Percentiles rank a stretch among this genome's conserved stretches.
phyloP scores from a whole-genome alignment of 2,329 filamentous ascomycete species.

The Chaetomiaceae sp. region DNA sequence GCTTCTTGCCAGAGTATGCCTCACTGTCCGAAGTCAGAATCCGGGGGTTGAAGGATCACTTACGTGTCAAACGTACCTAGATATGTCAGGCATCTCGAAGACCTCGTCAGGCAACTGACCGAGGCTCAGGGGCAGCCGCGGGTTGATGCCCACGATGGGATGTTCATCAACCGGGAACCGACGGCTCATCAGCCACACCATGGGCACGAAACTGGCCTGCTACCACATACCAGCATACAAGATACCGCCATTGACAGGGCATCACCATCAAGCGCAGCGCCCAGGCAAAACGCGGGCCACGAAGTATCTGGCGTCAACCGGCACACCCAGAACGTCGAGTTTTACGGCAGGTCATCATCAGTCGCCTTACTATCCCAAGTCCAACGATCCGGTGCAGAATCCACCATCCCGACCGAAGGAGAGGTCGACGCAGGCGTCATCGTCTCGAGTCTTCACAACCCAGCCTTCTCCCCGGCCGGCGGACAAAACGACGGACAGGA shows the following conservation, averaged over 20 bases:
- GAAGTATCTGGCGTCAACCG: not conserved
- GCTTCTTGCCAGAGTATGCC: not conserved
- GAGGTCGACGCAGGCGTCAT: not conserved
- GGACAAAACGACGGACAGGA: not conserved
- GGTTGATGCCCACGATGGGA: not conserved
- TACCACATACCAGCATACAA: too few species aligned
- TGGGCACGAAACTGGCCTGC: too few species aligned
- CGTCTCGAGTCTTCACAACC: not conserved
- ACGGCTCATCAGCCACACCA: not conserved
- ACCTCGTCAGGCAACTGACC: not conserved
- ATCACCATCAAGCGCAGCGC: not conserved
- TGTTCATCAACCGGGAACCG: not conserved
- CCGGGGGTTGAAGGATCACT: too few species aligned
- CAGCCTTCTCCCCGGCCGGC: not conserved
- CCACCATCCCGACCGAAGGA: not conserved
- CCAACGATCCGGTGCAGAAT: not conserved
- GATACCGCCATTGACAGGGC: not conserved
- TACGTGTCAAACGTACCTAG: not conserved
- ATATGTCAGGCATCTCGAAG: not conserved
- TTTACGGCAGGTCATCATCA: not conserved
- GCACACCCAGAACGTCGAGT: not conserved
- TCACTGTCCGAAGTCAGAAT: too few species aligned
- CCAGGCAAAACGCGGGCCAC: not conserved
- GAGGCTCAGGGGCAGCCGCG: not conserved
- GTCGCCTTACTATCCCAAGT: not conserved